Evolutionary conservation across 2,329 filamentous ascomycete species (phyloP), one percentile per base, ranked within the genome.

Genomic region (Paecilomyces sp.): DNA sequence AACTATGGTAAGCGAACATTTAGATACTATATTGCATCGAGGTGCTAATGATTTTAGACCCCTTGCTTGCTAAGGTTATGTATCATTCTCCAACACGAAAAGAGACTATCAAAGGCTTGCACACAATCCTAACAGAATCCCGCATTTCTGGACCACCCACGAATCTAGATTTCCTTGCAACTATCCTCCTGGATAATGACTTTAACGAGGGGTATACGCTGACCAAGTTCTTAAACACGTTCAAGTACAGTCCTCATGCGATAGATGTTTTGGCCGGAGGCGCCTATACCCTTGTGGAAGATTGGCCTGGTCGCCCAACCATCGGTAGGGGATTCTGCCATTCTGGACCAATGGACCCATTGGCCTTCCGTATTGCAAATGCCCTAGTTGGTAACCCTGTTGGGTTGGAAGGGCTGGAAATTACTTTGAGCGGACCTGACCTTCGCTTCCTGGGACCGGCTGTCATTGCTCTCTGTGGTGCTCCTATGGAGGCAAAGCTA

Each of bases 391-490:
- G 84, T 0, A 88, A 88, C 57, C 64, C 76, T 0, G 67, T 75
- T 0, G 77, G 76, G 0, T 77, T 71, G 3, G 85, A 86, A 67
- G 79, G 77, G 0, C 70, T 88, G 0, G 85, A 88, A 64, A 83
- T 87, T 28, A 87, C 85, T 0, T 65, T 87, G 15, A 80, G 77
- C 13, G 85, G 85, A 0, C 85, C 85, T 0, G 83, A 85, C 33
- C 68, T 88, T 22, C 73, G 74, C 0, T 88, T 88, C 64, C 68
- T 83, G 3, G 77, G 76, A 1, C 72, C 80, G 13, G 84, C 84
- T 1, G 71, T 85, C 1, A 75, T 87, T 7, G 78, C 85, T 2
- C 63, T 88, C 12, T 84, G 83, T 51, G 85, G 85, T 54, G 82
- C 85, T 2, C 71, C 77, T 0, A 80, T 85, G 66, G 77, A 81